Evolutionary conservation across 2,329 filamentous ascomycete genomes (phyloP).

Genomic region (Fragosphaeria purpurea): DNA sequence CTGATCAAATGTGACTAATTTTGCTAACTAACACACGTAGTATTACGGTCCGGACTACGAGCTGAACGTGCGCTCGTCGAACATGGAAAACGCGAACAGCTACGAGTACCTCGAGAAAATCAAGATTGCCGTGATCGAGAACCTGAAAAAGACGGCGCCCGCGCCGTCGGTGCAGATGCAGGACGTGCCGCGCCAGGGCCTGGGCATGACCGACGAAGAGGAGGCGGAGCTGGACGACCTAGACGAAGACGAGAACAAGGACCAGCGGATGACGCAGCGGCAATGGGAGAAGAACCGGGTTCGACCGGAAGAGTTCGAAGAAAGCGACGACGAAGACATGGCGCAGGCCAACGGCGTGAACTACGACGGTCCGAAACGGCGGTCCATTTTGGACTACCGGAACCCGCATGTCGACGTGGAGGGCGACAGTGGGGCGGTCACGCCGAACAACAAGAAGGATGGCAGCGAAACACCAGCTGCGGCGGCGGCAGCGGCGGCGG

Average conservation of each 20-base stretch:
- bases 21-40: conserved; percentile 30
- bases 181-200: conserved; percentile 55
- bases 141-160: conserved; percentile 74
- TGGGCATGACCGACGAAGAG: conserved; percentile 57
- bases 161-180: conserved; percentile 89
- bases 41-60: conserved; percentile 90
- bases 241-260: conserved; percentile 80
- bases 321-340: conserved; percentile 84
- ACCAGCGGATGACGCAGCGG: conserved; percentile 70
- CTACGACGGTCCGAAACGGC: conserved; percentile 31
- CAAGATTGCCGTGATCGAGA: conserved; percentile 71
- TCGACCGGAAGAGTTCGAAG: conserved; percentile 71
- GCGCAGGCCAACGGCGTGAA: conserved; percentile 59
- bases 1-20: too few species aligned
- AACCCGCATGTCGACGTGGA: conserved; percentile 36
- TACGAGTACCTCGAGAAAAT: conserved; percentile 73
- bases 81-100: conserved; percentile 86
- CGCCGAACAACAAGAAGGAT: conserved; percentile 1
- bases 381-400: conserved; percentile 42
- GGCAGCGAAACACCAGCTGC: neutral
- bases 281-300: conserved; percentile 71
- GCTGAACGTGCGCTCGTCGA: conserved; percentile 78
- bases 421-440: conserved; percentile 13
- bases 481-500: neutral
- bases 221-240: conserved; percentile 55